phyloP scores from a whole-genome alignment of 1,139 yeast genomes.

The Chernovozyma aurita region DNA sequence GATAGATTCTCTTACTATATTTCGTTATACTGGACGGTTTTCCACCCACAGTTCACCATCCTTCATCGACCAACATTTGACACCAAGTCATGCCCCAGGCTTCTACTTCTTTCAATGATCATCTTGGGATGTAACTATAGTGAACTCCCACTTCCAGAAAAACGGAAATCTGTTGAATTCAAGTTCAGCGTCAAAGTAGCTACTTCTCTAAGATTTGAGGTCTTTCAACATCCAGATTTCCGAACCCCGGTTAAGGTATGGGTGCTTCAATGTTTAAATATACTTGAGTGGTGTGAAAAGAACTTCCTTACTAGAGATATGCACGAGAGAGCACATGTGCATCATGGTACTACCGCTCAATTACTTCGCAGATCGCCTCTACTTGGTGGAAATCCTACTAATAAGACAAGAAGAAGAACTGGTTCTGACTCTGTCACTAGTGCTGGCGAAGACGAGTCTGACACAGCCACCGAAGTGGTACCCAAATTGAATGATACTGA shows the following conservation, averaged over 20 bases:
- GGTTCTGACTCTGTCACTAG: constrained; percentile 25
- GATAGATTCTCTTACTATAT: constrained; percentile 25
- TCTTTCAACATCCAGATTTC: constrained; percentile 57
- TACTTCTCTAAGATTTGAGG: constrained; percentile 57
- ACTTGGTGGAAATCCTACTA: constrained; percentile 60
- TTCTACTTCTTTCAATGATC: constrained; percentile 52
- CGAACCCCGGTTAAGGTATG: constrained; percentile 59
- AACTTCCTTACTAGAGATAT: constrained; percentile 51
- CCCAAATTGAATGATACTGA: constrained; percentile 16
- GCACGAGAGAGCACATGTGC: constrained; percentile 74
- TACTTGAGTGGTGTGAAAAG: constrained; percentile 67
- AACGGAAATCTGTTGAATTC: constrained; percentile 22
- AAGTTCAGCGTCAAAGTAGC: constrained; percentile 41
- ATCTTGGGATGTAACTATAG: constrained; percentile 48
- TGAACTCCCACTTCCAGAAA: constrained; percentile 8
- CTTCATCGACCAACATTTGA: constrained; percentile 63
- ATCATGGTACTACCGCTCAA: constrained; percentile 75
- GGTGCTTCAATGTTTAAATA: constrained; percentile 60
- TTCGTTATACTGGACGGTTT: constrained; percentile 49
- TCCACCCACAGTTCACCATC: constrained; percentile 60
- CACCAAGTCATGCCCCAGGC: constrained; percentile 47
- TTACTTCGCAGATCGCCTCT: constrained; percentile 67
- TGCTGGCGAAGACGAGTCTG: constrained; percentile 30
- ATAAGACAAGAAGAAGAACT: constrained; percentile 13
- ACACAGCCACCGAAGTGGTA: constrained; percentile 11